These are phyloP conservation scores for Arabis hirsuta DNA, from an alignment of 345 rosid species.

Conservation along the genomic window DNA sequence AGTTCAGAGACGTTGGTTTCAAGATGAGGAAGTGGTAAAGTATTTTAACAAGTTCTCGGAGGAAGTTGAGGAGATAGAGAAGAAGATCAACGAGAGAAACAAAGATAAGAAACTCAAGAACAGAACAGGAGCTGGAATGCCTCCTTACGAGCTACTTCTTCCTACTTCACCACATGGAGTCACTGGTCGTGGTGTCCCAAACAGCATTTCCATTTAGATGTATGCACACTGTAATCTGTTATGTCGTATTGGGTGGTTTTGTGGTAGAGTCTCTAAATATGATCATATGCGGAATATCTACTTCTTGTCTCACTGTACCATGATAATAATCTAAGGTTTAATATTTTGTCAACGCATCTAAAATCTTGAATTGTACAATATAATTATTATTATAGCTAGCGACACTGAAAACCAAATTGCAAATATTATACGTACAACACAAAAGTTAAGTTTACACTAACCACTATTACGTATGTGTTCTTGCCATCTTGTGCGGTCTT, in stretches of 20 bases:
- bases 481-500: constrained; percentile 11
- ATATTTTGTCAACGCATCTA: neutral
- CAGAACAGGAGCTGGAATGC: constrained; percentile 90
- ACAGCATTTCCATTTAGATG: constrained; percentile 79
- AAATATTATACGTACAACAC: neutral
- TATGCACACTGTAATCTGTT: constrained; percentile 8
- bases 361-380: neutral
- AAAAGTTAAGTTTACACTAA: neutral
- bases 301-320: neutral
- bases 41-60: constrained; percentile 59
- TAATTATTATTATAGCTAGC: neutral
- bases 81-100: constrained; percentile 61
- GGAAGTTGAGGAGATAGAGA: constrained; percentile 70
- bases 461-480: neutral
- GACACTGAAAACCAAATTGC: constrained; percentile 5
- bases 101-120: constrained; percentile 60
- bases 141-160: constrained; percentile 81
- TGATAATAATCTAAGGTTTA: constrained; percentile 17
- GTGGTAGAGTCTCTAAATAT: constrained; percentile 11
- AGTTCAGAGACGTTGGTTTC: constrained; percentile 67
- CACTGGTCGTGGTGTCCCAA: constrained; percentile 93
- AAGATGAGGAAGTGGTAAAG: constrained; percentile 56
- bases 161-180: constrained; percentile 89
- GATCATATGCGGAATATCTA: constrained; percentile 12
- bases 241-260: constrained; percentile 4